phyloP scores from a whole-genome alignment of 305 asterid species.

The Plantago coronopus region DNA sequence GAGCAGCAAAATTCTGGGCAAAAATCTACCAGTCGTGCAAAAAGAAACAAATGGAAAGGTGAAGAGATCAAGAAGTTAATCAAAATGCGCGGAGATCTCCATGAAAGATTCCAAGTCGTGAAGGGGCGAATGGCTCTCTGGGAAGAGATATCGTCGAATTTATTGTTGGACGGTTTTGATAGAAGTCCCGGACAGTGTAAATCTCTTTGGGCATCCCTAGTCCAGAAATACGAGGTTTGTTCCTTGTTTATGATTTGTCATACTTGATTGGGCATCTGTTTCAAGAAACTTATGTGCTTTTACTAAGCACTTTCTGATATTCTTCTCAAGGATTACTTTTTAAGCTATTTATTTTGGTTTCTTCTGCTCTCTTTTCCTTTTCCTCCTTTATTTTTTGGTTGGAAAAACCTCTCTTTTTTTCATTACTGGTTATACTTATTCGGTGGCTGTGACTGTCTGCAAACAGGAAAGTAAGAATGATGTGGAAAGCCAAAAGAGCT shows the following conservation, averaged over 20 bases:
- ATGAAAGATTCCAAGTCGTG: constrained; percentile 77
- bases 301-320: neutral
- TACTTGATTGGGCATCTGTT: neutral
- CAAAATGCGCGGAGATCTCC: constrained; percentile 75
- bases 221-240: constrained; percentile 88
- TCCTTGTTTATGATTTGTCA: constrained; percentile 3
- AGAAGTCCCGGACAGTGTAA: constrained; percentile 94
- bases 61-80: constrained; percentile 83
- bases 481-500: constrained; percentile 38
- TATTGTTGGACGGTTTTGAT: constrained; percentile 52
- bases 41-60: constrained; percentile 86
- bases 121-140: constrained; percentile 97
- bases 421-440: neutral
- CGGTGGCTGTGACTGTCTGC: constrained; percentile 17
- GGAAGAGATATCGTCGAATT: constrained; percentile 86
- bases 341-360: neutral
- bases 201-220: constrained; percentile 92
- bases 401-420: too few species aligned
- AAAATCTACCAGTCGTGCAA: constrained; percentile 49
- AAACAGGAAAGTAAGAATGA: constrained; percentile 71
- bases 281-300: neutral
- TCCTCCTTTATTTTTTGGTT: too few species aligned
- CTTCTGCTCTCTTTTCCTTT: too few species aligned
- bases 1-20: constrained; percentile 34
- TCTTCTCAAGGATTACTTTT: neutral